These are phyloP conservation scores for Colletotrichum noveboracense DNA, from an alignment of 2,329 filamentous ascomycete species.

Conservation along the genomic window DNA sequence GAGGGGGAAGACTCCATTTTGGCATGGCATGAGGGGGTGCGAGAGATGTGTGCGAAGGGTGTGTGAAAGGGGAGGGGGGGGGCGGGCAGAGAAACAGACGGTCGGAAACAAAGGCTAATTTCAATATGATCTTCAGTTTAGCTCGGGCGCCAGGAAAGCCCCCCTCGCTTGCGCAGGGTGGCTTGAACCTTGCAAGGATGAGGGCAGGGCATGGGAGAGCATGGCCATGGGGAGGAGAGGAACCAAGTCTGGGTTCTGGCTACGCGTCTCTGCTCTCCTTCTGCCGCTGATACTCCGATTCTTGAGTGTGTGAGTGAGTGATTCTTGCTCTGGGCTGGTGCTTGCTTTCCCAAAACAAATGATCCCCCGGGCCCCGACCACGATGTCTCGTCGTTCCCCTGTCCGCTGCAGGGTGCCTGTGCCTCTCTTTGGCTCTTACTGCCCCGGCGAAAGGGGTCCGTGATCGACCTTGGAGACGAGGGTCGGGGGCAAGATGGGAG, in stretches of 20 bases:
- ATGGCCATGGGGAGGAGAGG: not conserved
- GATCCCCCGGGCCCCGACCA: conserved; percentile 12
- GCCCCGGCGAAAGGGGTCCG: conserved; percentile 18
- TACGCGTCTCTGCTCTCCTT: not conserved
- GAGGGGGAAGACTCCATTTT: conserved; percentile 3
- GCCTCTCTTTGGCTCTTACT: conserved; percentile 9
- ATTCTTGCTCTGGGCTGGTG: not conserved
- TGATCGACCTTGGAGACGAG: conserved; percentile 22
- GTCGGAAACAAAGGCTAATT: conserved; percentile 25
- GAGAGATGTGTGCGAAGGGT: not conserved
- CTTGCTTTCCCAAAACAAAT: conserved; percentile 15
- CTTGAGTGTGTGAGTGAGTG: not conserved
- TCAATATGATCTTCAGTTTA: conserved; percentile 22
- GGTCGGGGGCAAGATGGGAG: conserved; percentile 9
- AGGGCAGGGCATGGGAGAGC: not conserved
- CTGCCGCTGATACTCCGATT: not conserved
- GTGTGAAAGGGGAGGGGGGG: not conserved
- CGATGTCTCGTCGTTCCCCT: conserved; percentile 17
- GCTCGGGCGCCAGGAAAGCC: conserved; percentile 21
- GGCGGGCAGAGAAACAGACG: conserved; percentile 12
- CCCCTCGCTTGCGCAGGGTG: conserved; percentile 24
- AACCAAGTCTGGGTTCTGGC: not conserved
- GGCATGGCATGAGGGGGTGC: conserved; percentile 3
- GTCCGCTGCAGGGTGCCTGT: conserved; percentile 11
- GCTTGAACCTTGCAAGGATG: conserved; percentile 19